phyloP scores from a whole-genome alignment of 805 yeast species.

The Yarrowia osloensis region DNA sequence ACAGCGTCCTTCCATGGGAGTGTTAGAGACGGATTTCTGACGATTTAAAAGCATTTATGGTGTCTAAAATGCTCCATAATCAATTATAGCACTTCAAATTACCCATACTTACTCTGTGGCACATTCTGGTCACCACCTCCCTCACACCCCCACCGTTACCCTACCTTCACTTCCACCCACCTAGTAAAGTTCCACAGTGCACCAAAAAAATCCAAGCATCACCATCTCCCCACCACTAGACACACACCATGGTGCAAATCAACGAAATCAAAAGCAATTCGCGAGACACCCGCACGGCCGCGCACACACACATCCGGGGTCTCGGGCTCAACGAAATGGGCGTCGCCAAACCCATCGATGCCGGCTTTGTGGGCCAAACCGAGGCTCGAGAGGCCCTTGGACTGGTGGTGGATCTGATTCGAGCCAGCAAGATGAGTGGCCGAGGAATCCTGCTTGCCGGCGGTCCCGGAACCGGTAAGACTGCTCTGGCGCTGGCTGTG shows the following conservation, averaged over 20 bases:
- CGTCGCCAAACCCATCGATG: constrained; percentile 77
- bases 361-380: constrained; percentile 81
- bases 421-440: constrained; percentile 89
- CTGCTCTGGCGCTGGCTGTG: constrained; percentile 93
- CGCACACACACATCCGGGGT: constrained; percentile 96
- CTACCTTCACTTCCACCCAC: background rate
- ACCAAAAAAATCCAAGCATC: background rate
- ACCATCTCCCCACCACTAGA: background rate
- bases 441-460: constrained; percentile 96
- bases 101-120: no score
- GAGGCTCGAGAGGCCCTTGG: constrained; percentile 84
- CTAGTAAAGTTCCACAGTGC: background rate
- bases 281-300: constrained; percentile 77
- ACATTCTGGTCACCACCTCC: no score
- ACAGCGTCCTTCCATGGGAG: no score
- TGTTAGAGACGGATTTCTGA: no score
- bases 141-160: constrained; percentile 1
- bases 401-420: constrained; percentile 88
- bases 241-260: constrained; percentile 42
- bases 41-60: no score
- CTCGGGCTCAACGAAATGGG: constrained; percentile 92
- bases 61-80: background rate
- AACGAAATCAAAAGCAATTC: constrained; percentile 67
- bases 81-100: no score
- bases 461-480: constrained; percentile 97